phyloP scores from a whole-genome alignment of 2,329 filamentous ascomycete species.

The Magnaporthales sp. region DNA sequence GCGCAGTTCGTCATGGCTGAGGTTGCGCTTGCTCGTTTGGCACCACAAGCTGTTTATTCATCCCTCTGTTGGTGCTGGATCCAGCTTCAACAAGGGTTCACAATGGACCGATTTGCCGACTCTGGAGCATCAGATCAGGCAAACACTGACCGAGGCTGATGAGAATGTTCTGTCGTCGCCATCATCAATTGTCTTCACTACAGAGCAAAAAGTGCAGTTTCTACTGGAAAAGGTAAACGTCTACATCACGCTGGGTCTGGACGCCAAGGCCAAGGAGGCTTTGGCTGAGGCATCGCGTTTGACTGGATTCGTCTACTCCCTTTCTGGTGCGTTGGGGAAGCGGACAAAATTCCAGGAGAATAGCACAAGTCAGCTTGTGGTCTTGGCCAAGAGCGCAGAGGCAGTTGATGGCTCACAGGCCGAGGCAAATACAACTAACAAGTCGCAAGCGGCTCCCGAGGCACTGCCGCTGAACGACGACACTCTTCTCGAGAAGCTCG shows the following conservation, averaged over 20 bases:
- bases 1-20: constrained; percentile 45
- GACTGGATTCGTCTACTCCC: constrained; percentile 68
- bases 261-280: constrained; percentile 64
- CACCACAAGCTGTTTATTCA: constrained; percentile 52
- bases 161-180: not conserved
- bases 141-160: constrained; percentile 29
- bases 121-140: constrained; percentile 41
- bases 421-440: constrained; percentile 11
- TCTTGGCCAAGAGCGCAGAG: constrained; percentile 67
- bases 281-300: constrained; percentile 57
- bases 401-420: constrained; percentile 11
- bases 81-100: constrained; percentile 44
- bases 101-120: constrained; percentile 52
- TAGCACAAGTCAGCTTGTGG: constrained; percentile 79
- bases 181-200: not conserved
- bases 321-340: constrained; percentile 84
- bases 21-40: constrained; percentile 65
- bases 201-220: constrained; percentile 55
- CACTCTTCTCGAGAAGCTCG: constrained; percentile 79
- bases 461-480: constrained; percentile 82
- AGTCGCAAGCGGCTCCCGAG: constrained; percentile 39
- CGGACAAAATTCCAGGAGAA: constrained; percentile 72
- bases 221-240: constrained; percentile 76
- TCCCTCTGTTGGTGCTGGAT: constrained; percentile 43
- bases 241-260: constrained; percentile 75